phyloP scores from a whole-genome alignment of 2,329 filamentous ascomycete genomes.

The Coniochaeta sp. region DNA sequence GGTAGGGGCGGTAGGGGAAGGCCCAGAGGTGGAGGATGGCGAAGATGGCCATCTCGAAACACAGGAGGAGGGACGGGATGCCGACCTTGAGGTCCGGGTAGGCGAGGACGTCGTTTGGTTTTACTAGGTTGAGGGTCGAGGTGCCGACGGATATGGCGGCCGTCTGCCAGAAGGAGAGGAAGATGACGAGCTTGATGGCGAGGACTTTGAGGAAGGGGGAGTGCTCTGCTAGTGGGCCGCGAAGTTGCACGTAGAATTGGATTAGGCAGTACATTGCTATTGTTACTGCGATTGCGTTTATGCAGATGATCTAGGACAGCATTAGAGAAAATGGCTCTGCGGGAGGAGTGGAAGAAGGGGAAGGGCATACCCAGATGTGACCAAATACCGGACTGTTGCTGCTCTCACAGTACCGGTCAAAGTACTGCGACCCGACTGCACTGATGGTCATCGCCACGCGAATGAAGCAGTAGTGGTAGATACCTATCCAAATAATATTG shows the following conservation, averaged over 20 bases:
- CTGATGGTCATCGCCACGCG: constrained; percentile 73
- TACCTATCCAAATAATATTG: constrained; percentile 74
- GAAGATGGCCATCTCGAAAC: constrained; percentile 80
- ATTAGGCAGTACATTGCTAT: constrained; percentile 86
- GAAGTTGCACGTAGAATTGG: constrained; percentile 78
- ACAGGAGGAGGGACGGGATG: constrained; percentile 70
- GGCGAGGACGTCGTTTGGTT: constrained; percentile 53
- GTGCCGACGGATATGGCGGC: constrained; percentile 43
- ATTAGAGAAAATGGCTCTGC: not conserved
- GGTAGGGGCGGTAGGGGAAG: constrained; percentile 71
- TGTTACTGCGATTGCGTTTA: constrained; percentile 66
- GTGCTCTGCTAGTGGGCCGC: constrained; percentile 17
- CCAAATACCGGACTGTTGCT: constrained; percentile 71
- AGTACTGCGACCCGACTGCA: constrained; percentile 65
- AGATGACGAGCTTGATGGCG: constrained; percentile 86
- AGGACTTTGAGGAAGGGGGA: constrained; percentile 46
- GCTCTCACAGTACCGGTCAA: constrained; percentile 67
- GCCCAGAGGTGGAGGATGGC: constrained; percentile 73
- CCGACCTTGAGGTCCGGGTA: constrained; percentile 75
- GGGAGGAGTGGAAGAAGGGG: not conserved
- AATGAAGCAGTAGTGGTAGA: constrained; percentile 84
- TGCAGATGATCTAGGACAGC: constrained; percentile 54
- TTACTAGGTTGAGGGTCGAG: constrained; percentile 54
- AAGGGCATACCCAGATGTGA: constrained; percentile 66
- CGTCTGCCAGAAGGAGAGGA: constrained; percentile 83